Percentiles rank a stretch among this genome's conserved stretches.
Evolutionary conservation across 2,329 filamentous ascomycete genomes (phyloP).

Genomic region (Xylaria digitata): DNA sequence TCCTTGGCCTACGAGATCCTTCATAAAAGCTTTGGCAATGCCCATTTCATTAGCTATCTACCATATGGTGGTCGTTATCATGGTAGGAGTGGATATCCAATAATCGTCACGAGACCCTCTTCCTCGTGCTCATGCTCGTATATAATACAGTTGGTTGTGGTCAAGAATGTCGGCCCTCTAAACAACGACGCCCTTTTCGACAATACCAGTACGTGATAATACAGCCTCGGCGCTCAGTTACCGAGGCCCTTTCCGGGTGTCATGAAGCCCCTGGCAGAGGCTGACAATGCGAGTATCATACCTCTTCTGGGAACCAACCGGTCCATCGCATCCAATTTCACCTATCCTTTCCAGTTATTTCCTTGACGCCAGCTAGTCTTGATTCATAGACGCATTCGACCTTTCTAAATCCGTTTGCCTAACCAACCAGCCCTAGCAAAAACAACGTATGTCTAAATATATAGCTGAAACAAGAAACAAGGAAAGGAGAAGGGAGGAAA

Average conservation of each 20-base stretch:
- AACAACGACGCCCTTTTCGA: neutral
- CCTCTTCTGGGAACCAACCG: neutral
- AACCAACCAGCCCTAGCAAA: conserved; percentile 1
- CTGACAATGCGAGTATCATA: neutral
- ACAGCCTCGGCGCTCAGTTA: conserved; percentile 23
- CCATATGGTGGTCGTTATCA: conserved; percentile 12
- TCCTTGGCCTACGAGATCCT: neutral
- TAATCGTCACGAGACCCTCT: neutral
- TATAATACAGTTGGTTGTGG: conserved; percentile 23
- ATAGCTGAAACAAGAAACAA: conserved; percentile 1
- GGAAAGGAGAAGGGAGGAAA: neutral
- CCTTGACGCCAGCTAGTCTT: conserved; percentile 12
- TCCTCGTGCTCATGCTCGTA: neutral
- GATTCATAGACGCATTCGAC: conserved; percentile 9
- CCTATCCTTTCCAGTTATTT: neutral
- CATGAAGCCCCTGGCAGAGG: conserved; percentile 14
- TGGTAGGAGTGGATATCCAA: conserved; percentile 25
- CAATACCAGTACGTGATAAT: neutral
- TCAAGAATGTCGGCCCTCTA: neutral
- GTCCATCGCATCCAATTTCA: conserved; percentile 2
- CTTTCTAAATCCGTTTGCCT: conserved; percentile 1
- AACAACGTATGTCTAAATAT: neutral
- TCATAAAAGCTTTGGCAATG: neutral
- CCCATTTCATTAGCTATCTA: neutral
- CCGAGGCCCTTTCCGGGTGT: conserved; percentile 6